These are phyloP conservation scores for Cynanchum wilfordii DNA, from an alignment of 257 asterid species.

Conservation along the genomic window DNA sequence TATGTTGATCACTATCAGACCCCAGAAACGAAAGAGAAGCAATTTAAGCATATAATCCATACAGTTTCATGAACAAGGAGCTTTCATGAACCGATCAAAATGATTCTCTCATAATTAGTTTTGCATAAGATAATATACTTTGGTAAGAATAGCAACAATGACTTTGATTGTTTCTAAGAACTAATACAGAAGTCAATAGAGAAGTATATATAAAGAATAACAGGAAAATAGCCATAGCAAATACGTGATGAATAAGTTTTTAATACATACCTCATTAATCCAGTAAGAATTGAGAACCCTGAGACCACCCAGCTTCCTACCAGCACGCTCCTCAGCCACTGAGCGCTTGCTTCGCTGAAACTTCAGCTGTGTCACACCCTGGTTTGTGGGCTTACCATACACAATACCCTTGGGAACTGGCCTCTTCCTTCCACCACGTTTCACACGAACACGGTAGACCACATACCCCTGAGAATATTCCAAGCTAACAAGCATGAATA, in stretches of 20 bases:
- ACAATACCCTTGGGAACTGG: constrained; percentile 27
- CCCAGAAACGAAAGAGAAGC: background rate
- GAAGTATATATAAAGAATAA: background rate
- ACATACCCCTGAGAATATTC: constrained; percentile 19
- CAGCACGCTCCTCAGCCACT: constrained; percentile 30
- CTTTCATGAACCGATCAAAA: background rate
- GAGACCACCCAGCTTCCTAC: constrained; percentile 27
- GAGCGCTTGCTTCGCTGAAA: constrained; percentile 26
- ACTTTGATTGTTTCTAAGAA: no score
- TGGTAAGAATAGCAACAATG: background rate
- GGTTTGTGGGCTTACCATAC: constrained; percentile 26
- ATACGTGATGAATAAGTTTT: background rate
- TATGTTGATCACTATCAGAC: background rate
- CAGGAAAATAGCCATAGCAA: background rate
- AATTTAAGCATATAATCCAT: background rate
- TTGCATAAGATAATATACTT: no score
- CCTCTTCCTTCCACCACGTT: constrained; percentile 28
- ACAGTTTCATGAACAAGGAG: background rate
- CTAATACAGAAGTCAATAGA: no score
- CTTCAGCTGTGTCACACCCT: constrained; percentile 28
- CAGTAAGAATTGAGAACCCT: constrained; percentile 26
- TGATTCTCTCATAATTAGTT: background rate
- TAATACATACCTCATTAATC: constrained; percentile 21
- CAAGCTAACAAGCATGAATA: background rate
- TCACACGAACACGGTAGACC: constrained; percentile 19